Evolutionary conservation across 768 basidiomycete genomes (phyloP), one percentile per base, ranked within the genome.

Genomic region (Auricularia auricula-judae): DNA sequence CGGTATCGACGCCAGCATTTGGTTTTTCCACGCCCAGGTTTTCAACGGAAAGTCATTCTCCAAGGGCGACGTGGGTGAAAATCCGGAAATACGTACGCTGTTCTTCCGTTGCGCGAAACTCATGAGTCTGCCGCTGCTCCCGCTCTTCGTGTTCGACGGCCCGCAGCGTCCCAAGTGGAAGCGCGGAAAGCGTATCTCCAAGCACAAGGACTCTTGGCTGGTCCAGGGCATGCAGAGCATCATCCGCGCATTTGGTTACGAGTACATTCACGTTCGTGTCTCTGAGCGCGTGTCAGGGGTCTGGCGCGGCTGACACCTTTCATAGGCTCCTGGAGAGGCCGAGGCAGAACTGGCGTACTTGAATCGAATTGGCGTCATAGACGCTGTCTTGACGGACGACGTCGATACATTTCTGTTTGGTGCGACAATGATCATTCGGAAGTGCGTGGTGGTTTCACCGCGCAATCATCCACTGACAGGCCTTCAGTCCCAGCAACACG

Each of bases 381-480:
- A 98, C 71, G 91, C 87, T 0, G 83, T 97, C 33, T 79, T 95
- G 54, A 91, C 94, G 0, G 95, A 98, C 73, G 95, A 97, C 70
- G 93, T 94, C 1, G 94, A 98, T 71, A 94, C 86, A 63, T 88
- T 96, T 71, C 75, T 97, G 2, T 98, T 98, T 67, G 93, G 94
- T 23, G 93, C 92, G 1, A 81, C 76, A 4, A 84, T 84, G 56
- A 85, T 98, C 35, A 84, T 96, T 68, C 83, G 94, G 71, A 97
- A 96, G 91, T 91, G 66, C 34, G 29, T 63, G 34, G 14, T 51
- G 53, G 66, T 53, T 62, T 21, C 51, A 23, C 3, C 18, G 34
- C 29, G 36, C 4, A 21, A 29, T 58, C 53, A 43, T 44, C 34
- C 44, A 35, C 21, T 34, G 53, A 61, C 23, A 51, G 65, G 1